A percentile compares a stretch with the other conserved stretches of the same genome.
These are phyloP conservation scores for Nidularia pulvinata DNA, from an alignment of 768 basidiomycete genomes.

Conservation along the genomic window DNA sequence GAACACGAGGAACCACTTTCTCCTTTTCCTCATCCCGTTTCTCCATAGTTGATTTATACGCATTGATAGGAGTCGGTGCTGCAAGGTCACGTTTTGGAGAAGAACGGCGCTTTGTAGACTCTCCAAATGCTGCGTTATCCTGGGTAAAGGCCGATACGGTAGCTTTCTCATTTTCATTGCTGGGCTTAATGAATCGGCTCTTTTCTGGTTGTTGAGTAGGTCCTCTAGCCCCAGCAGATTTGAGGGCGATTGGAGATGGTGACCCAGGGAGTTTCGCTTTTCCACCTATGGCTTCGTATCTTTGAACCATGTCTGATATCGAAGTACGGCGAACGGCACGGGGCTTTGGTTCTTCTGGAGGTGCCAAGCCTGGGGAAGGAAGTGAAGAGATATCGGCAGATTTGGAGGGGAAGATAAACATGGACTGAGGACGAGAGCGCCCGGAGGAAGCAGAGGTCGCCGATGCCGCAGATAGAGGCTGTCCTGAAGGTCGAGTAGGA, in stretches of 20 bases:
- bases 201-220: not conserved
- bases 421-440: constrained; percentile 78
- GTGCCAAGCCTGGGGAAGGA: constrained; percentile 35
- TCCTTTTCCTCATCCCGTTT: not conserved
- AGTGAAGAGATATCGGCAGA: constrained; percentile 36
- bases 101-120: not conserved
- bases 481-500: not conserved
- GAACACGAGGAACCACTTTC: too few species aligned
- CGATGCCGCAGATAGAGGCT: not conserved
- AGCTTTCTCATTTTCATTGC: not conserved
- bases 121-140: not conserved
- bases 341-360: constrained; percentile 44
- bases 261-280: constrained; percentile 26
- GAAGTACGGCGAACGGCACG: constrained; percentile 63
- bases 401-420: constrained; percentile 69
- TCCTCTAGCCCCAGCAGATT: not conserved
- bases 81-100: not conserved
- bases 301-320: constrained; percentile 86
- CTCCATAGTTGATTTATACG: not conserved
- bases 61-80: not conserved
- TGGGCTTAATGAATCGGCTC: not conserved
- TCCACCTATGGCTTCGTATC: constrained; percentile 68
- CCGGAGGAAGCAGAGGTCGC: constrained; percentile 13
- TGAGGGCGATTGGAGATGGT: constrained; percentile 22
- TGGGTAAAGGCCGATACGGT: not conserved